Evolutionary conservation across 2,329 filamentous ascomycete species (phyloP).

Genomic region (Immersiporthe knoxdaviesiana): DNA sequence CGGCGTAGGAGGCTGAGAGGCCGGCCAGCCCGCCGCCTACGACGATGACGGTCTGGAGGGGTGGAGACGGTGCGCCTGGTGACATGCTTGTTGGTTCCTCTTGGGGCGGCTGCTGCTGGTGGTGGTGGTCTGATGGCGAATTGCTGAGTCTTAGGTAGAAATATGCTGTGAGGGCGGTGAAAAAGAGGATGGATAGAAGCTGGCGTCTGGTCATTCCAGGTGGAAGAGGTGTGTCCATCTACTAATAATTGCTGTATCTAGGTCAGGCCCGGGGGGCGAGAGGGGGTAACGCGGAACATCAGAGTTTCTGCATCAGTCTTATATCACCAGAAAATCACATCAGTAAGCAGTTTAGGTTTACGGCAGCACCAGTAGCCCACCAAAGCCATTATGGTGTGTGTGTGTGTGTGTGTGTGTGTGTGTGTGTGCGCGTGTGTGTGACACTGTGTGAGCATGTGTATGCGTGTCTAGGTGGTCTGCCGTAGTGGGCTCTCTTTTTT

Average conservation of each 20-base stretch:
- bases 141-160: slow-evolving; percentile 14
- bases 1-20: slow-evolving; percentile 60
- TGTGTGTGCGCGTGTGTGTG: background rate
- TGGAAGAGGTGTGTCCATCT: slow-evolving; percentile 1
- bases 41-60: slow-evolving; percentile 51
- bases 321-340: background rate
- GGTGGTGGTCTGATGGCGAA: background rate
- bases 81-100: slow-evolving; percentile 27
- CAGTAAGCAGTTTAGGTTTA: background rate
- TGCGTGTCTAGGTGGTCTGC: background rate
- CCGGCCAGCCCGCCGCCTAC: slow-evolving; percentile 70
- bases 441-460: background rate
- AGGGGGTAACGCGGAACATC: background rate
- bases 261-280: background rate
- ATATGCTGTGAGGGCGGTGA: slow-evolving; percentile 22
- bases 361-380: background rate
- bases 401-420: background rate
- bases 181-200: slow-evolving; percentile 20
- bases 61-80: slow-evolving; percentile 25
- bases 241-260: background rate
- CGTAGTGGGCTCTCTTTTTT: background rate
- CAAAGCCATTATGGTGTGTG: background rate
- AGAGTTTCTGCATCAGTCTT: slow-evolving; percentile 2
- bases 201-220: slow-evolving; percentile 34
- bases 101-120: too few relatives aligned